Conservation (phyloP, 129 eudicot genomes). For the Escallonia rubra region DNA sequence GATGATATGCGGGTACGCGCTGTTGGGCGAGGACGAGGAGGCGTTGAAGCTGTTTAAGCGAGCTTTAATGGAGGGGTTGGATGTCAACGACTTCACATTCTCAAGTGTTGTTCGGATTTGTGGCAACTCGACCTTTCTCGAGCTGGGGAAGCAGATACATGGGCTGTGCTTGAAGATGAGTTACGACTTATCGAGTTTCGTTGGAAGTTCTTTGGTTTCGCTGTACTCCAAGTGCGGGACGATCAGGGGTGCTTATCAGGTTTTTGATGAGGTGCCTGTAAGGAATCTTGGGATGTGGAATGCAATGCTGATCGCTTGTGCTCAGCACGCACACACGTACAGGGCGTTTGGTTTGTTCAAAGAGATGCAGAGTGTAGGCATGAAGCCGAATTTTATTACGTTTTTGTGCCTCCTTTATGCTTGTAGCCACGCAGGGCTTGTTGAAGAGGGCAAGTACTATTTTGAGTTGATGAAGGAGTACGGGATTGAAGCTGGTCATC, state of each 20-base stretch:
- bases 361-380: conserved; percentile 35
- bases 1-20: conserved; percentile 84
- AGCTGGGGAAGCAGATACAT: conserved; percentile 72
- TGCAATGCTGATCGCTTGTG: conserved; percentile 81
- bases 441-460: conserved; percentile 62
- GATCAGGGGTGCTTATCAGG: conserved; percentile 55
- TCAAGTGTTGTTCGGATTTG: conserved; percentile 78
- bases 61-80: conserved; percentile 49
- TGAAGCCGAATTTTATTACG: conserved; percentile 84
- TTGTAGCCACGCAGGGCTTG: conserved; percentile 87
- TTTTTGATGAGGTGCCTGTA: conserved; percentile 43
- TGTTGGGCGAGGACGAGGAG: conserved; percentile 68
- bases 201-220: conserved; percentile 79
- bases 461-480: conserved; percentile 60
- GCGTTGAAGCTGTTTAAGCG: conserved; percentile 62
- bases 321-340: conserved; percentile 67
- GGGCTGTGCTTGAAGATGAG: conserved; percentile 62
- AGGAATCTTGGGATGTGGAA: conserved; percentile 88
- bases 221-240: conserved; percentile 87
- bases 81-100: conserved; percentile 82
- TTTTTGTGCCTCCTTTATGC: conserved; percentile 70
- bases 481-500: conserved; percentile 65
- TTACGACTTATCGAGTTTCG: conserved; percentile 53
- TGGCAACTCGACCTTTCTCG: conserved; percentile 63
- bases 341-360: conserved; percentile 53